Base-by-base conservation (phyloP, 352 stramenopile genomes). In the Blastocystis sp. region DNA sequence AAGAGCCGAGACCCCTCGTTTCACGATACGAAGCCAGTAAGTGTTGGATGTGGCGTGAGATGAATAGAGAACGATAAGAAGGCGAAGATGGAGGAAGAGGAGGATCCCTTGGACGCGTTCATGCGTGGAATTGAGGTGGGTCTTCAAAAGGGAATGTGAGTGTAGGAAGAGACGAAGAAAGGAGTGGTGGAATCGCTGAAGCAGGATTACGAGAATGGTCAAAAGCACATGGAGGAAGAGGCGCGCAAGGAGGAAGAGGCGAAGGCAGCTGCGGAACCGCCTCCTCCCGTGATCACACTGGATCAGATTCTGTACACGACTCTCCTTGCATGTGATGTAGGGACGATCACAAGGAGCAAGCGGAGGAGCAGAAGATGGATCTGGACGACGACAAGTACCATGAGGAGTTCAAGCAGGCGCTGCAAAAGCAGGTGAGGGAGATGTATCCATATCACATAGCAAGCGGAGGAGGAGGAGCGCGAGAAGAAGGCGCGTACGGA, bases 401-500 rank as follows among this genome's bases (percentile, higher is more conserved):
- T 14, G 42, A 87, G 11, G 87, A 89, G 51, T 89, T 88, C 53
- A 89, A 87, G 53, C 87, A 89, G 42, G 86, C 87, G 18, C 73
- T 90, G 24, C 53, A 86, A 34, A 90, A 90, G 72, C 67, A 87
- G 49, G 46, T 87, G 29, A 64, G 84, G 18, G 87, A 88, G 36
- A 64, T 81, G 87, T 88, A 42, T 27, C 27, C n/a, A 42, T 57
- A 29, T 63, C 0, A 27, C 29, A 24, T 79, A 79, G 69, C 63
- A 51, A 57, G 69, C 71, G 34, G 54, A 73, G 42, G 54, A 85
- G 46, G 53, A 85, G 44, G 34, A 85, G 51, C 38, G 75, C 38
- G 32, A 71, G 53, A 53, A 76, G 90, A 93, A 89, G 90, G 92
- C 14, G 90, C 92, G 46, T 90, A 93, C 89, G 90, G 94, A 91